phyloP scores from a whole-genome alignment of 176 grass and related monocot species.

The Oryza australiensis region DNA sequence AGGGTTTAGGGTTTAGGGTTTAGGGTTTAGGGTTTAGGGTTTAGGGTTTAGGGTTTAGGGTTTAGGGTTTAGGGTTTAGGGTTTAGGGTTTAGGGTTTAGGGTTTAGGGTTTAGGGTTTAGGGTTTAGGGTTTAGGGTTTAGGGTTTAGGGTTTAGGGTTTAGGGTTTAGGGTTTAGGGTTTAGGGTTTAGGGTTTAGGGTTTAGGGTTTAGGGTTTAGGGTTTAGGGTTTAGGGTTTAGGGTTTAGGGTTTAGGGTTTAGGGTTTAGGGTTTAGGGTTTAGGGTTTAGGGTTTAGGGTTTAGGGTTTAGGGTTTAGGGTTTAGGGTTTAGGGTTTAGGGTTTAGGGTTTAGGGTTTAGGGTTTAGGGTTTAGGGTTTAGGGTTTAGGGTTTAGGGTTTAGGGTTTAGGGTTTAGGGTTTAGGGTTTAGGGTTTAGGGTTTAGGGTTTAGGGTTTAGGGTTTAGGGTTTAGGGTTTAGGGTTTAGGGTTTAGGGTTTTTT shows the following conservation, averaged over 20 bases:
- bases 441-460: constrained; percentile 26
- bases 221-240: background rate
- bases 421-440: too few species aligned
- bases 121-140: background rate
- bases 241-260: constrained; percentile 22
- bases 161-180: constrained; percentile 35
- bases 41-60: background rate
- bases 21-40: background rate
- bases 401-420: constrained; percentile 23
- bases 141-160: background rate
- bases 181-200: constrained; percentile 15
- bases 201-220: constrained; percentile 20
- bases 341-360: constrained; percentile 13
- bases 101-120: background rate
- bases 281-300: constrained; percentile 6
- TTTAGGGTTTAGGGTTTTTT: constrained; percentile 37
- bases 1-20: constrained; percentile 4
- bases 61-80: constrained; percentile 10
- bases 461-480: constrained; percentile 40
- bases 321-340: background rate
- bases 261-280: constrained; percentile 23
- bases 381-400: constrained; percentile 28
- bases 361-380: constrained; percentile 29
- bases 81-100: constrained; percentile 1
- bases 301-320: background rate